These are phyloP conservation scores for Termitomyces sp. DNA, from an alignment of 768 basidiomycete species.

Conservation along the genomic window DNA sequence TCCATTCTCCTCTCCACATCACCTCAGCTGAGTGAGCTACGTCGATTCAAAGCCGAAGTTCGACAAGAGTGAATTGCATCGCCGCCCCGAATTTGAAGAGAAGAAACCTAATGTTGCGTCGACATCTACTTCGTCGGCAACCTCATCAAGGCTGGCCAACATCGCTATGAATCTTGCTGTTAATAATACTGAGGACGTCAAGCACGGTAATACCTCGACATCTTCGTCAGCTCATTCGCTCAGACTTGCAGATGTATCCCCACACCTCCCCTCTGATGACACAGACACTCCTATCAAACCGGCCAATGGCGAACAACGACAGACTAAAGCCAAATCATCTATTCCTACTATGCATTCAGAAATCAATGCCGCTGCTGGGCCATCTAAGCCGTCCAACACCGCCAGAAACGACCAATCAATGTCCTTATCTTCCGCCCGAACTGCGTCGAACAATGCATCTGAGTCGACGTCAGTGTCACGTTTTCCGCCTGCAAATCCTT, in stretches of 20 bases:
- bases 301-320: conserved; percentile 15
- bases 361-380: conserved; percentile 7
- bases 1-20: conserved; percentile 9
- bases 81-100: conserved; percentile 66
- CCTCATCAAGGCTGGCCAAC: conserved; percentile 10
- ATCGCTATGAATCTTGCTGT: background rate
- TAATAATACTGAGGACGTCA: background rate
- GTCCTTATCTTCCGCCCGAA: background rate
- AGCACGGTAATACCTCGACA: conserved; percentile 1
- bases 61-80: conserved; percentile 59
- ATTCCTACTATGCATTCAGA: conserved; percentile 32
- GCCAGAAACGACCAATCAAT: conserved; percentile 6
- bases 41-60: conserved; percentile 50
- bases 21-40: background rate
- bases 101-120: conserved; percentile 22
- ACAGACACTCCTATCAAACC: conserved; percentile 6
- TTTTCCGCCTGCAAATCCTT: background rate
- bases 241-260: conserved; percentile 8
- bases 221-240: conserved; percentile 5
- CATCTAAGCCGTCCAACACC: conserved; percentile 4
- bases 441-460: background rate
- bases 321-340: conserved; percentile 23
- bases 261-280: conserved; percentile 1
- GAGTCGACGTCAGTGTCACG: background rate
- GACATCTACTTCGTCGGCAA: background rate